Conservation (phyloP, 139 green algal genomes). For the Picochlorum costavermella region DNA sequence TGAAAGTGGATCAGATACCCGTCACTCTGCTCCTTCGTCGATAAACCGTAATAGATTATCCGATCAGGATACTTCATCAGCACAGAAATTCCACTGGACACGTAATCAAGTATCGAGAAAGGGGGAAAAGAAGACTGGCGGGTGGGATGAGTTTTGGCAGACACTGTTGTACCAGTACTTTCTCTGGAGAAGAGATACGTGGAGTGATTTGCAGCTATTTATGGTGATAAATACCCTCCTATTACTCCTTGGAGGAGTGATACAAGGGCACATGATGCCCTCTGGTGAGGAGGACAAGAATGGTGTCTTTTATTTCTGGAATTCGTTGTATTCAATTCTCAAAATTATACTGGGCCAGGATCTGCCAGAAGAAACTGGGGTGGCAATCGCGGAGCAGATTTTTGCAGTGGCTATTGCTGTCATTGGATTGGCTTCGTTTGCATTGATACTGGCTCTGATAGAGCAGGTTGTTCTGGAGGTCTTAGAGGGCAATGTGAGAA, state of each 20-base stretch:
- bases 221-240: slow-evolving; percentile 2
- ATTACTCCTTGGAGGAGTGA: not conserved
- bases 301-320: not conserved
- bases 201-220: slow-evolving; percentile 8
- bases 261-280: not conserved
- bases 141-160: not conserved
- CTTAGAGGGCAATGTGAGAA: slow-evolving; percentile 28
- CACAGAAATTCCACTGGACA: too few species aligned
- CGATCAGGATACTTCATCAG: too few species aligned
- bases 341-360: slow-evolving; percentile 14
- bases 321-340: slow-evolving; percentile 5
- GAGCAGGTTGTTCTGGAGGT: slow-evolving; percentile 27
- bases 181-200: slow-evolving; percentile 11
- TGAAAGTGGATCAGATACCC: too few species aligned
- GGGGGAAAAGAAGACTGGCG: too few species aligned
- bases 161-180: slow-evolving; percentile 7
- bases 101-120: too few species aligned
- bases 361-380: slow-evolving; percentile 1
- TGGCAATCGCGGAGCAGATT: not conserved
- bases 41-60: too few species aligned
- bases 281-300: not conserved
- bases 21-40: too few species aligned
- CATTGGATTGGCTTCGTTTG: slow-evolving; percentile 46
- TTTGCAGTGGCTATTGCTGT: slow-evolving; percentile 12
- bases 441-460: slow-evolving; percentile 53